Evolutionary conservation across 2,329 filamentous ascomycete genomes (phyloP).

Genomic region (Trichoderma oligosporum): DNA sequence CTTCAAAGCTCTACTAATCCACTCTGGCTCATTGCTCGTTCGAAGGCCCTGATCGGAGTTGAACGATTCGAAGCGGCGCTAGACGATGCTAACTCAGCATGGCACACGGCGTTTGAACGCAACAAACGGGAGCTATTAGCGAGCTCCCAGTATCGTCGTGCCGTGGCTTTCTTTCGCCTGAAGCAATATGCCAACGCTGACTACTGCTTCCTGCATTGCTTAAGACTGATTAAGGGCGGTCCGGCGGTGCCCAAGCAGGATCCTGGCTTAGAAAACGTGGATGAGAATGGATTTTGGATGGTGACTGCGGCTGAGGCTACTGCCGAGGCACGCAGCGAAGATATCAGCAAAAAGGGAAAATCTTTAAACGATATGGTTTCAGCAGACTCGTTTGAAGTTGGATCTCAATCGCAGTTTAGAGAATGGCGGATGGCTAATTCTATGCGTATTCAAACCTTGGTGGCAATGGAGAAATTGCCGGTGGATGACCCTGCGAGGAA

Average conservation of each 20-base stretch:
- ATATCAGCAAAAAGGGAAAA: slow-evolving; percentile 27
- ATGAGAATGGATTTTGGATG: slow-evolving; percentile 47
- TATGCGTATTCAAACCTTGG: slow-evolving; percentile 47
- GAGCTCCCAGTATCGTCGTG: slow-evolving; percentile 77
- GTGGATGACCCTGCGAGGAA: slow-evolving; percentile 45
- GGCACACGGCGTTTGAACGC: slow-evolving; percentile 60
- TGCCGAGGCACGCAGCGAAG: slow-evolving; percentile 31
- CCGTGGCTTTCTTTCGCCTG: slow-evolving; percentile 67
- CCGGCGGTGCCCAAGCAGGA: slow-evolving; percentile 34
- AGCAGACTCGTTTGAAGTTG: no score
- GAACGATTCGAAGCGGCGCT: slow-evolving; percentile 61
- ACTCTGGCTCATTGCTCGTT: slow-evolving; percentile 76
- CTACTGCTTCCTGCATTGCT: slow-evolving; percentile 61
- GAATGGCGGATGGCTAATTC: slow-evolving; percentile 42
- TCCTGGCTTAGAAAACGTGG: slow-evolving; percentile 31
- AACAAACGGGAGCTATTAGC: slow-evolving; percentile 72
- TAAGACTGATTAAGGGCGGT: slow-evolving; percentile 36
- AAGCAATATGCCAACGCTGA: slow-evolving; percentile 71
- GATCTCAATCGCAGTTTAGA: slow-evolving; percentile 19
- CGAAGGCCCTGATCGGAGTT: slow-evolving; percentile 69
- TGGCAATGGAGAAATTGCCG: slow-evolving; percentile 42
- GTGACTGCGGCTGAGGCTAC: slow-evolving; percentile 34
- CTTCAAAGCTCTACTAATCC: slow-evolving; percentile 65
- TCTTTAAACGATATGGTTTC: neutral
- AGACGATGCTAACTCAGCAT: slow-evolving; percentile 64